Percentiles rank a stretch among this genome's conserved stretches.
These are phyloP conservation scores for Talaromyces verruculosus DNA, from an alignment of 2,329 filamentous ascomycete species.

Conservation along the genomic window DNA sequence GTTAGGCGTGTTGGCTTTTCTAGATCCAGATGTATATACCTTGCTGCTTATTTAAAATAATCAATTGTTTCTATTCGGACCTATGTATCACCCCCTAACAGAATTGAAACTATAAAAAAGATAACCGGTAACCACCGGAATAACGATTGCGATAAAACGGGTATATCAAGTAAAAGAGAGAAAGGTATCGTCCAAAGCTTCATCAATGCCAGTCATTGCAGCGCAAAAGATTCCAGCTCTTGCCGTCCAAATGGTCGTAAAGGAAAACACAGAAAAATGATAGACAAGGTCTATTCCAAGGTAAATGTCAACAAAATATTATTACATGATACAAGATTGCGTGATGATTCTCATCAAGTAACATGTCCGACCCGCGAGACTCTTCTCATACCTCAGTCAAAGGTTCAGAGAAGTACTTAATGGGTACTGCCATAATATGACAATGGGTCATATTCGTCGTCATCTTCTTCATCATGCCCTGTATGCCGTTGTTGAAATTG, in stretches of 20 bases:
- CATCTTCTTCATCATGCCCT: slow-evolving; percentile 16
- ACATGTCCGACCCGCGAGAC: slow-evolving; percentile 10
- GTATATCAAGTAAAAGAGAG: slow-evolving; percentile 9
- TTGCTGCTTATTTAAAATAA: not conserved
- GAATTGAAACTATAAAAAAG: not conserved
- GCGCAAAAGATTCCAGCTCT: slow-evolving; percentile 18
- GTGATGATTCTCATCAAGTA: slow-evolving; percentile 4
- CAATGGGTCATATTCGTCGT: slow-evolving; percentile 21
- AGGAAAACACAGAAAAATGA: not conserved
- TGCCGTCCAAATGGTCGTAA: slow-evolving; percentile 6
- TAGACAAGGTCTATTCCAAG: not conserved
- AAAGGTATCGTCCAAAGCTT: slow-evolving; percentile 16
- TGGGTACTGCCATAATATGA: slow-evolving; percentile 19
- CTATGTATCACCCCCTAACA: not conserved
- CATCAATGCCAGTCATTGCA: slow-evolving; percentile 17
- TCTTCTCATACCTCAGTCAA: not conserved
- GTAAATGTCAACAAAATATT: not conserved
- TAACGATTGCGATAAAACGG: slow-evolving; percentile 6
- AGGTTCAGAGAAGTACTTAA: slow-evolving; percentile 2
- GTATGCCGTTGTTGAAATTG: slow-evolving; percentile 3
- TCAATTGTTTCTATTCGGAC: not conserved
- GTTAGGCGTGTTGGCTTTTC: not conserved
- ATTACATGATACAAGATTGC: slow-evolving; percentile 8
- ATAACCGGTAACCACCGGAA: not conserved
- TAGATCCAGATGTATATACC: not conserved